Conservation (phyloP, 2,329 filamentous ascomycete genomes). For the Albophoma yamanashiensis region DNA sequence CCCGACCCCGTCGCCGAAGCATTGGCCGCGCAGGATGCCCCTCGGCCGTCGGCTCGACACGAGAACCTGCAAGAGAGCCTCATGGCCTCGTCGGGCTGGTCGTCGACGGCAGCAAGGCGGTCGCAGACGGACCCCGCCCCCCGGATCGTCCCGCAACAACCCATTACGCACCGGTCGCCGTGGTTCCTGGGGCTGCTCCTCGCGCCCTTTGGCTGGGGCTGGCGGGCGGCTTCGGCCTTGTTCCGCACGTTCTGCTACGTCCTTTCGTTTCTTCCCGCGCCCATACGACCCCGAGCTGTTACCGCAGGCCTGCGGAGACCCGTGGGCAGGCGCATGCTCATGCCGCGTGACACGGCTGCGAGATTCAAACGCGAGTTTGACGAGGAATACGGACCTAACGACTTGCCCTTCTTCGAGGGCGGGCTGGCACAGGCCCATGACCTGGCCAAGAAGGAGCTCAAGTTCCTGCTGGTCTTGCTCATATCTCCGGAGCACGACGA, state of each 20-base stretch:
- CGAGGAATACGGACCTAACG: constrained; percentile 72
- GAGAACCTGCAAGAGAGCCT: constrained; percentile 64
- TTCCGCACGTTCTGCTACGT: constrained; percentile 68
- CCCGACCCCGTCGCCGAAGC: constrained; percentile 74
- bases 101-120: constrained; percentile 13
- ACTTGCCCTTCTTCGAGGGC: constrained; percentile 71
- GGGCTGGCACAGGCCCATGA: constrained; percentile 91
- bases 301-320: constrained; percentile 47
- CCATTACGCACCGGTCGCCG: constrained; percentile 58
- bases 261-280: constrained; percentile 68
- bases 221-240: constrained; percentile 56
- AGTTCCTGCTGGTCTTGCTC: constrained; percentile 81
- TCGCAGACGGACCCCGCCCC: constrained; percentile 57
- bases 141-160: constrained; percentile 69
- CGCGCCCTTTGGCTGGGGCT: constrained; percentile 70
- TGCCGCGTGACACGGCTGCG: constrained; percentile 77
- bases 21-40: constrained; percentile 50
- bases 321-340: constrained; percentile 62
- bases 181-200: constrained; percentile 70
- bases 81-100: constrained; percentile 16
- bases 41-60: constrained; percentile 51
- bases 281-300: constrained; percentile 42
- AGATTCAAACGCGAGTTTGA: constrained; percentile 90
- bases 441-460: constrained; percentile 78
- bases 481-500: constrained; percentile 93